phyloP scores from a whole-genome alignment of 2,329 filamentous ascomycete genomes.

The Trichoderma koningiopsis region DNA sequence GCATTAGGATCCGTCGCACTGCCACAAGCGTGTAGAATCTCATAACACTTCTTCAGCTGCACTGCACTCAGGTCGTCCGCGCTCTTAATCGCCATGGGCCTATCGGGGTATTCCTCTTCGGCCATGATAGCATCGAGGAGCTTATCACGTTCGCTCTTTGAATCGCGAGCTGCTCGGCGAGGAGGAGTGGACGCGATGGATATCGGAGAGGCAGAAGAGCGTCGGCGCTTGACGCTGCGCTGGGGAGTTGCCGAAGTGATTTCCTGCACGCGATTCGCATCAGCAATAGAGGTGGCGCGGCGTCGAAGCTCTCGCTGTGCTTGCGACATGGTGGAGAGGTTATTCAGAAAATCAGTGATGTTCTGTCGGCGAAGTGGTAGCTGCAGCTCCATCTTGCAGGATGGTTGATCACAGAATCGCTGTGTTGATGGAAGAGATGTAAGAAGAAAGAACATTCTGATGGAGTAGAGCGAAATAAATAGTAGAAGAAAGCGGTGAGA shows the following conservation, averaged over 20 bases:
- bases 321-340: neutral
- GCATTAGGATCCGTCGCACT: conserved; percentile 33
- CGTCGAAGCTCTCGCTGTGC: neutral
- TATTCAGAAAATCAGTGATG: conserved; percentile 1
- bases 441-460: neutral
- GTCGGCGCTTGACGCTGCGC: conserved; percentile 25
- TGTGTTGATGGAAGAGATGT: neutral
- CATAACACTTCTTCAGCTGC: conserved; percentile 37
- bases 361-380: neutral
- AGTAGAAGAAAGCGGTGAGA: conserved; percentile 1
- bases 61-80: conserved; percentile 35
- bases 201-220: conserved; percentile 28
- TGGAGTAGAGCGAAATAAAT: neutral
- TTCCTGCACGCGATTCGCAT: conserved; percentile 17
- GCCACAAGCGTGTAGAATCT: conserved; percentile 39
- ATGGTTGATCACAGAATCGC: neutral
- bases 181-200: conserved; percentile 27
- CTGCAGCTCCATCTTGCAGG: neutral
- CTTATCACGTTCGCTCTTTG: conserved; percentile 28
- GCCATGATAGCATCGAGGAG: conserved; percentile 35
- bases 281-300: conserved; percentile 6
- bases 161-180: neutral
- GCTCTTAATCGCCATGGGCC: conserved; percentile 29
- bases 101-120: conserved; percentile 29
- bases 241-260: conserved; percentile 16